Conservation (phyloP, 352 stramenopile genomes). For the Phytopythium delawarense region DNA sequence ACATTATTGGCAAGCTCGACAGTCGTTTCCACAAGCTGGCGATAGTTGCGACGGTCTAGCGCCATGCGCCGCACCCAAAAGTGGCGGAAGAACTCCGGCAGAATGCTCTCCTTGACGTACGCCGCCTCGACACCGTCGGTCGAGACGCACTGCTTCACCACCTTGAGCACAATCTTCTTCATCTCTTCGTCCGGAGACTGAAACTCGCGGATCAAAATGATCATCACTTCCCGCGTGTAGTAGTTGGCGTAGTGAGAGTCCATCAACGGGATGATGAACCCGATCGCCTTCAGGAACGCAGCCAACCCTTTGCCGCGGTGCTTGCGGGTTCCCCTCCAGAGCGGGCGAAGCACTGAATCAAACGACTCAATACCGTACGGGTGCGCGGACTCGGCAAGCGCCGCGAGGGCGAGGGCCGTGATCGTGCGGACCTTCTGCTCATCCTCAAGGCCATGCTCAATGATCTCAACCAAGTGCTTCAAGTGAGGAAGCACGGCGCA, state of each 20-base stretch:
- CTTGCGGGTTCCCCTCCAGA: constrained; percentile 98
- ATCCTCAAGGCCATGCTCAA: constrained; percentile 96
- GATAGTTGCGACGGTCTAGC: constrained; percentile 97
- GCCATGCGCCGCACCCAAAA: constrained; percentile 99
- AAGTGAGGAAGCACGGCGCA: constrained; percentile 98
- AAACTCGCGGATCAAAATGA: constrained; percentile 98
- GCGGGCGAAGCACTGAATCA: constrained; percentile 95
- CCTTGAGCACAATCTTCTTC: constrained; percentile 97
- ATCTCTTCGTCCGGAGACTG: constrained; percentile 99
- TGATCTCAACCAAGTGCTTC: constrained; percentile 97
- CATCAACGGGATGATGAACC: constrained; percentile 99
- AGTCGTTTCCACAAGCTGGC: constrained; percentile 98
- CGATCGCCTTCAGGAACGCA: constrained; percentile 99
- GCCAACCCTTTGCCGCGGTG: constrained; percentile 97
- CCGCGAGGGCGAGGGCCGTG: constrained; percentile 96
- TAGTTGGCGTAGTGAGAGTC: constrained; percentile 99
- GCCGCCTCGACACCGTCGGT: constrained; percentile 97
- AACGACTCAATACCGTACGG: constrained; percentile 99
- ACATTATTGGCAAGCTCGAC: constrained; percentile 99
- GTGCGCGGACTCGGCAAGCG: constrained; percentile 96
- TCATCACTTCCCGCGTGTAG: constrained; percentile 99
- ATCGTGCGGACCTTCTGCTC: constrained; percentile 99
- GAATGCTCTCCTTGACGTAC: constrained; percentile 97
- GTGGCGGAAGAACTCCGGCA: constrained; percentile 98
- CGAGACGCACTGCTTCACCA: constrained; percentile 97